A percentile compares a stretch with the other conserved stretches of the same genome.
Evolutionary conservation across 495 filamentous ascomycete genomes (phyloP).

Genomic region (Bathelium albidoporum): DNA sequence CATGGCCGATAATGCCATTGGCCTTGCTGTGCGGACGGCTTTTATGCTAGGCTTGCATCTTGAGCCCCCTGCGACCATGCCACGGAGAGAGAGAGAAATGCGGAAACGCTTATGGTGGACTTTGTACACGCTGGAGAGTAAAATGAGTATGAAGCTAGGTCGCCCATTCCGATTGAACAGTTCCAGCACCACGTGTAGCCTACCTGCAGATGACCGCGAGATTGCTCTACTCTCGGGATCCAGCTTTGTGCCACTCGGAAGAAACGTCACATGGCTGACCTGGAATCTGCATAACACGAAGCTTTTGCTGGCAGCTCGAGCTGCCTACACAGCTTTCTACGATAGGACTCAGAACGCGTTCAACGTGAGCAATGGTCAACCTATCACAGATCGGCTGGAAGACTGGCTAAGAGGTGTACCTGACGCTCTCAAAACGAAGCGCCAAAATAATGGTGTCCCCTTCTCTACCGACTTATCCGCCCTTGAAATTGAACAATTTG

Average conservation of each 20-base stretch:
- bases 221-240: neutral
- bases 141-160: constrained; percentile 42
- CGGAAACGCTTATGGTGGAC: constrained; percentile 45
- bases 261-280: constrained; percentile 17
- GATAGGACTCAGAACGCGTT: constrained; percentile 16
- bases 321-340: constrained; percentile 33
- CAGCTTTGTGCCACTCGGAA: constrained; percentile 22
- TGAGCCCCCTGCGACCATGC: constrained; percentile 34
- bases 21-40: constrained; percentile 38
- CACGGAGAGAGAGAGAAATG: constrained; percentile 32
- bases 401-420: constrained; percentile 36
- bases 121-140: constrained; percentile 39
- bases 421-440: constrained; percentile 28
- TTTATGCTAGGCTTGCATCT: constrained; percentile 44
- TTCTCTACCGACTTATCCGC: constrained; percentile 35
- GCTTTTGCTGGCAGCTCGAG: constrained; percentile 31
- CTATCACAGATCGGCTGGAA: constrained; percentile 11
- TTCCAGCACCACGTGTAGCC: constrained; percentile 27
- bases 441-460: constrained; percentile 28
- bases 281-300: constrained; percentile 33
- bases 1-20: constrained; percentile 35
- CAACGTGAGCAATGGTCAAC: neutral
- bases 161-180: constrained; percentile 35
- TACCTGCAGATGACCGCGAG: constrained; percentile 26
- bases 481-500: constrained; percentile 34